Evolutionary conservation across 257 asterid genomes (phyloP).

Genomic region (Fraxinus cuspidata): DNA sequence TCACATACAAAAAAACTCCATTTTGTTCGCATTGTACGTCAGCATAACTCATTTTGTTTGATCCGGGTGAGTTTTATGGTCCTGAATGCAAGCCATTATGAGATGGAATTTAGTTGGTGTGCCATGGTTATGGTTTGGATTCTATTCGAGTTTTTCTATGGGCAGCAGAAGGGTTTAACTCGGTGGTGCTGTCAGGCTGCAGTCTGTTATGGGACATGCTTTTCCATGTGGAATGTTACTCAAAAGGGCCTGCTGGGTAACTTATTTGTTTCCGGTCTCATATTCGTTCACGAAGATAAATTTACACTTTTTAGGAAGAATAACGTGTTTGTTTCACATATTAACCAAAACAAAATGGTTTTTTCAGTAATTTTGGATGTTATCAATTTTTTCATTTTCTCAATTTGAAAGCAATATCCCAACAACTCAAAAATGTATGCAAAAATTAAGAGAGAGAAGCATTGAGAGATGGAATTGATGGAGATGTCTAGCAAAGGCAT

Average conservation of each 20-base stretch:
- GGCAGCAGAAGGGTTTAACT: conserved; percentile 7
- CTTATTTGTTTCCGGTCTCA: conserved; percentile 8
- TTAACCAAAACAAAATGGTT: neutral
- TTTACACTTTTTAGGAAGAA: neutral
- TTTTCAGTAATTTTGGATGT: neutral
- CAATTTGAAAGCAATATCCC: neutral
- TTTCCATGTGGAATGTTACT: conserved; percentile 5
- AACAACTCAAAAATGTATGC: neutral
- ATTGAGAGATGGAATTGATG: neutral
- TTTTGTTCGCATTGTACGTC: conserved; percentile 6
- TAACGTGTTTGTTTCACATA: neutral
- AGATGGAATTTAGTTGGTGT: neutral
- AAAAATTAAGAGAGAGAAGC: neutral
- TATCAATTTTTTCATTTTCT: neutral
- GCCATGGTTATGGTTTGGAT: neutral
- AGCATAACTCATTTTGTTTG: conserved; percentile 15
- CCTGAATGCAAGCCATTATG: conserved; percentile 18
- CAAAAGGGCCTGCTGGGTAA: conserved; percentile 14
- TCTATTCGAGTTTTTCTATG: conserved; percentile 4
- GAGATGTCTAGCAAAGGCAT: neutral
- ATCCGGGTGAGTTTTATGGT: conserved; percentile 16
- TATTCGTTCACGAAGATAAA: neutral
- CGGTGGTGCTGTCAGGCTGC: neutral
- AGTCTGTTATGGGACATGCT: conserved; percentile 9
- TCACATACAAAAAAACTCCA: conserved; percentile 15